Percentiles rank a stretch among this genome's conserved stretches.
These are phyloP conservation scores for Entamoeba dispar DNA, from an alignment of 208 protist genomes.

Conservation along the genomic window DNA sequence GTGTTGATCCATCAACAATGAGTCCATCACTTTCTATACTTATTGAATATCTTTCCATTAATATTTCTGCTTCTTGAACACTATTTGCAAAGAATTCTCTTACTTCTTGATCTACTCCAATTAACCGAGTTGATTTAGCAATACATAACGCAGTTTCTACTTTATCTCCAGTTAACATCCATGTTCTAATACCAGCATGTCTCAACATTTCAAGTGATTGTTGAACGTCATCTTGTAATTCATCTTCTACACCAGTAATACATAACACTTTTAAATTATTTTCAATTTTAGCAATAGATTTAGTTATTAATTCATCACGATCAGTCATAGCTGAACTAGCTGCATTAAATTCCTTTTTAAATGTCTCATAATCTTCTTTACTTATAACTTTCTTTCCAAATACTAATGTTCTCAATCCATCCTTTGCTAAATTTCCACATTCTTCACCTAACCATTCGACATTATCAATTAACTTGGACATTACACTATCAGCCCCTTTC, in stretches of 20 bases:
- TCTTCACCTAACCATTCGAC: slow-evolving; percentile 80
- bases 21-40: slow-evolving; percentile 24
- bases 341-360: neutral
- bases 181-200: slow-evolving; percentile 83
- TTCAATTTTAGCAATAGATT: neutral
- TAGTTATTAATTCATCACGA: neutral
- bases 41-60: slow-evolving; percentile 17
- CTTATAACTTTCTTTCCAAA: slow-evolving; percentile 35
- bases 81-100: slow-evolving; percentile 23
- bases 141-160: slow-evolving; percentile 42
- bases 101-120: slow-evolving; percentile 45
- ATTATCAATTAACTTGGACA: slow-evolving; percentile 52
- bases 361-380: neutral
- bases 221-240: slow-evolving; percentile 72
- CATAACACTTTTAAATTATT: slow-evolving; percentile 51
- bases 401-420: slow-evolving; percentile 72
- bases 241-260: slow-evolving; percentile 84
- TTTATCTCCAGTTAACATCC: slow-evolving; percentile 96
- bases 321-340: neutral
- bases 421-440: slow-evolving; percentile 71
- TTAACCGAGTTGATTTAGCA: slow-evolving; percentile 56
- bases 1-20: slow-evolving; percentile 45
- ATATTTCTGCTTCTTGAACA: slow-evolving; percentile 1
- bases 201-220: slow-evolving; percentile 67
- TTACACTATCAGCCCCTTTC: slow-evolving; percentile 79